Conservation (phyloP, 768 basidiomycete genomes). For the Megacollybia marginata region DNA sequence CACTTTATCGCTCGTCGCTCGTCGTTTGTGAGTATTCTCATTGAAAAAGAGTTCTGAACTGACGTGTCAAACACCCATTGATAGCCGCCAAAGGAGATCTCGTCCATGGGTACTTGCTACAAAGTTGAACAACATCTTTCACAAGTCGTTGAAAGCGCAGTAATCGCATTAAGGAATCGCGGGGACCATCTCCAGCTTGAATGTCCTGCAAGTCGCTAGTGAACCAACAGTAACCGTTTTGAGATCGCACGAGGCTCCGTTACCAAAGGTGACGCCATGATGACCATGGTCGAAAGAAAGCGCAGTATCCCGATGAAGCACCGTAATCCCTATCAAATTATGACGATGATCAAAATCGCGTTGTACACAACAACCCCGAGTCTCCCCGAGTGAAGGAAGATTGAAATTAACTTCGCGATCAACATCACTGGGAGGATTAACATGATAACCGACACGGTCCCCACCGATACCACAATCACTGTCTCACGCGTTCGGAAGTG, state of each 20-base stretch:
- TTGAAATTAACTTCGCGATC: constrained; percentile 44
- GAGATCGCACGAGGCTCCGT: too few relatives aligned
- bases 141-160: constrained; percentile 35
- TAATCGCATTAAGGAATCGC: constrained; percentile 40
- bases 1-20: constrained; percentile 19
- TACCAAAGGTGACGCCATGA: constrained; percentile 53
- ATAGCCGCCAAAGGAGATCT: constrained; percentile 33
- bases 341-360: constrained; percentile 38
- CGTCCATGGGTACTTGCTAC: constrained; percentile 33
- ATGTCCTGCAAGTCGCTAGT: constrained; percentile 40
- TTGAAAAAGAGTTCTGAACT: too few relatives aligned
- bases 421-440: constrained; percentile 45
- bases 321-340: constrained; percentile 23
- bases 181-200: constrained; percentile 37
- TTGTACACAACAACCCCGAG: too few relatives aligned
- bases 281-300: constrained; percentile 51
- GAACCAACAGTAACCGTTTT: constrained; percentile 44
- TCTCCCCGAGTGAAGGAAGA: constrained; percentile 42
- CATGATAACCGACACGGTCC: constrained; percentile 19
- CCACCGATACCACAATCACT: constrained; percentile 31
- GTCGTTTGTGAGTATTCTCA: constrained; percentile 24
- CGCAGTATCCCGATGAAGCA: constrained; percentile 50
- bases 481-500: constrained; percentile 35
- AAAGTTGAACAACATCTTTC: constrained; percentile 41
- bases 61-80: not conserved